Conservation (phyloP, 495 filamentous ascomycete genomes). For the Xylaria venustula region DNA sequence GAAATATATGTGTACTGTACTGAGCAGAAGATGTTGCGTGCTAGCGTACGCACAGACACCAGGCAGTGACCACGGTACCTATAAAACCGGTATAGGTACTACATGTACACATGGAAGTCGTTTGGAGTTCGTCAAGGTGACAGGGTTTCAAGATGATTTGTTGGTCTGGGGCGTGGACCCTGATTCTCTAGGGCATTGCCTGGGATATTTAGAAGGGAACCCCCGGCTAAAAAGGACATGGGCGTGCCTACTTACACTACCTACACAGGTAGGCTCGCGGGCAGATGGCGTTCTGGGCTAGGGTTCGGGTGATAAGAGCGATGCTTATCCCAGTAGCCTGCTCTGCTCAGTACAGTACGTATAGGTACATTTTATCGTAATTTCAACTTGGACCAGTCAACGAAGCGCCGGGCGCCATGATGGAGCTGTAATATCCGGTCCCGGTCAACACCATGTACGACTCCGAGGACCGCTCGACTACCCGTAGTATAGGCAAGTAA, state of each 20-base stretch:
- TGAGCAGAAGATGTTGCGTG: neutral
- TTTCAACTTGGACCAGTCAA: neutral
- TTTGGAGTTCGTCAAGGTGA: neutral
- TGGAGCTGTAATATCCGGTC: slow-evolving; percentile 3
- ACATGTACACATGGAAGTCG: no score
- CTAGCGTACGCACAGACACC: neutral
- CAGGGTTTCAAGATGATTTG: slow-evolving; percentile 4
- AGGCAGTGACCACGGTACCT: neutral
- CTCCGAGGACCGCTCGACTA: neutral
- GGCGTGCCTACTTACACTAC: neutral
- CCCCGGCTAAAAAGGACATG: neutral
- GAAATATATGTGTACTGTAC: no score
- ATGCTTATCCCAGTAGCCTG: no score
- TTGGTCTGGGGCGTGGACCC: neutral
- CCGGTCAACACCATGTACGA: neutral
- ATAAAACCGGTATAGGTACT: neutral
- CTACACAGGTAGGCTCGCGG: neutral
- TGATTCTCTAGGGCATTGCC: neutral
- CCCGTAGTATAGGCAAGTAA: neutral
- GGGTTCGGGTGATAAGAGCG: no score
- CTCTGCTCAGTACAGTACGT: no score
- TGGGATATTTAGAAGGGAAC: neutral
- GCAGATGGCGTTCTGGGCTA: neutral
- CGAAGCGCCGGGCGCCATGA: neutral
- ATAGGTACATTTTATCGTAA: neutral